Evolutionary conservation across 768 basidiomycete genomes (phyloP).

Genomic region (Tulasnella sp.): DNA sequence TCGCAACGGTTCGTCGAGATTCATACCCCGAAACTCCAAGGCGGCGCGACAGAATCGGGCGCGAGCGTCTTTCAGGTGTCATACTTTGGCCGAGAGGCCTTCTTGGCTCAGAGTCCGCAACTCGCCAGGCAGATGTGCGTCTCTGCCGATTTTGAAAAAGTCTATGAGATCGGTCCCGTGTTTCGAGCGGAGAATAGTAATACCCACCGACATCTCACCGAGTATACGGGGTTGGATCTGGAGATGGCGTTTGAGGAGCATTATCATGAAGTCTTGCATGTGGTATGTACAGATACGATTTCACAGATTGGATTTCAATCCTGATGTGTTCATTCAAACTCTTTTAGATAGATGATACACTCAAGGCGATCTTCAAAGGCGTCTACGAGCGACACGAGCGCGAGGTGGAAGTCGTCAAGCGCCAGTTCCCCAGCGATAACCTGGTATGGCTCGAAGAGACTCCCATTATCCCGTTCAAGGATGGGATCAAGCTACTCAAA

Average conservation of each 20-base stretch:
- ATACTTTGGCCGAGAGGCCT: constrained; percentile 95
- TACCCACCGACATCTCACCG: constrained; percentile 94
- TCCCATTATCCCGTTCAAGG: constrained; percentile 68
- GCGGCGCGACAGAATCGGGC: constrained; percentile 91
- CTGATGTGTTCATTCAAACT: constrained; percentile 24
- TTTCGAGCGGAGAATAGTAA: constrained; percentile 97
- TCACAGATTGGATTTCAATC: too few relatives aligned
- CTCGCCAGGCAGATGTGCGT: constrained; percentile 99
- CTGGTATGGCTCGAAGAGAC: constrained; percentile 88
- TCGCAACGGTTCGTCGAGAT: constrained; percentile 82
- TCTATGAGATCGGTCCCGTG: constrained; percentile 92
- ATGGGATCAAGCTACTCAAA: constrained; percentile 78
- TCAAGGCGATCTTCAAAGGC: constrained; percentile 76
- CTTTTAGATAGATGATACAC: constrained; percentile 57
- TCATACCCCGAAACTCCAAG: constrained; percentile 93
- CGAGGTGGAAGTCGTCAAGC: constrained; percentile 71
- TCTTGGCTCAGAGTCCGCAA: constrained; percentile 91
- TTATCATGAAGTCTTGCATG: constrained; percentile 92
- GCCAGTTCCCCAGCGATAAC: constrained; percentile 89
- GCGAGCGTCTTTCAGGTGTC: constrained; percentile 94
- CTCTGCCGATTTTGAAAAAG: constrained; percentile 93
- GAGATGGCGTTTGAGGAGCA: constrained; percentile 98
- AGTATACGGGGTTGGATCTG: constrained; percentile 95
- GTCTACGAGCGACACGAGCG: constrained; percentile 62
- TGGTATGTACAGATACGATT: neutral